These are phyloP conservation scores for Daldinia sp. DNA, from an alignment of 2,329 filamentous ascomycete genomes.

Conservation along the genomic window DNA sequence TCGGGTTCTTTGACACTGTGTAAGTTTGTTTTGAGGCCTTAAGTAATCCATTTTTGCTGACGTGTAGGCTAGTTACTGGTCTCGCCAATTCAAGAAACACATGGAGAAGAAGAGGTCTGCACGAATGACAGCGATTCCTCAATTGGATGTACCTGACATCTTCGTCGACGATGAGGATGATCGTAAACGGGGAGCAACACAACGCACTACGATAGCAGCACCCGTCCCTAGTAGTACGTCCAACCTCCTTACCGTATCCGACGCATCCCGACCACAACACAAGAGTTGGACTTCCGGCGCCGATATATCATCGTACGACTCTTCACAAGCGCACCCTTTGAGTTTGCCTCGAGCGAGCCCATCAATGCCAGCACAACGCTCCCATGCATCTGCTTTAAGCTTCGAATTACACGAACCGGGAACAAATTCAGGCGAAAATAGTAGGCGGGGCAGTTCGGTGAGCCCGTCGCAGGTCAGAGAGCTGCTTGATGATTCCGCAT, in stretches of 20 bases:
- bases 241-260: constrained; percentile 50
- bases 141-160: constrained; percentile 88
- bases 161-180: constrained; percentile 82
- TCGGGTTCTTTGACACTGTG: constrained; percentile 94
- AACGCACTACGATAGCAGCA: constrained; percentile 45
- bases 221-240: constrained; percentile 37
- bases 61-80: constrained; percentile 70
- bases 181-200: constrained; percentile 43
- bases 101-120: constrained; percentile 76
- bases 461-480: constrained; percentile 81
- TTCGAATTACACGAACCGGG: constrained; percentile 63
- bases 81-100: constrained; percentile 79
- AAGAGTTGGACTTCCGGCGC: constrained; percentile 55
- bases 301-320: constrained; percentile 55
- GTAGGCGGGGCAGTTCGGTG: constrained; percentile 72
- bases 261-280: constrained; percentile 49
- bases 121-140: constrained; percentile 79
- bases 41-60: constrained; percentile 32
- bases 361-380: constrained; percentile 52
- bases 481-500: constrained; percentile 87
- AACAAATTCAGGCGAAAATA: constrained; percentile 52
- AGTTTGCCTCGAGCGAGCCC: constrained; percentile 60
- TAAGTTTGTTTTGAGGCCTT: constrained; percentile 52
- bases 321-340: constrained; percentile 59
- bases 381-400: constrained; percentile 63